Evolutionary conservation across 2,329 filamentous ascomycete species (phyloP), one percentile per base, ranked within the genome.

Genomic region (Parafenestella ontariensis): DNA sequence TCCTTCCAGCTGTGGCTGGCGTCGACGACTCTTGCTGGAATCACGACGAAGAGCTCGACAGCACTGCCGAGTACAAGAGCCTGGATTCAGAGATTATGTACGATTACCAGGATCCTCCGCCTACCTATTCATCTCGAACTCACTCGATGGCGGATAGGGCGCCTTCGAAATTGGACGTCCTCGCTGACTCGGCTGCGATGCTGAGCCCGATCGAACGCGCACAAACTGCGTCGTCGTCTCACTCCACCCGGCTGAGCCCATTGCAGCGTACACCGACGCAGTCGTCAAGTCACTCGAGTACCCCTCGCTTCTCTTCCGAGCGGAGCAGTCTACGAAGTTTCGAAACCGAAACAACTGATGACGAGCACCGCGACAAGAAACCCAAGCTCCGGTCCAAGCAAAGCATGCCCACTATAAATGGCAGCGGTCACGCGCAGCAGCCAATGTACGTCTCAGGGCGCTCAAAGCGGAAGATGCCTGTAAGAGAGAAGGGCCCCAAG

Each of bases 21-120:
- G 55, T 64, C 15, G 71, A 76, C 45, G 73, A 78, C 23, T 65
- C 67, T 8, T 76, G 73, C 56, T 78, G 76, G 76, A 64, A 61
- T 26, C 72, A 74, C 46, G 73, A 77, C 37, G 72, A 73, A 47
- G 74, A 76, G 49, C 69, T 78, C 9, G 75, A 78, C 52, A 74
- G 75, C 40, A 61, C 65, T 20, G 62, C 65, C 58, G 74, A 68
- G 49, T 72, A 67, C 61, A 73, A 72, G 66, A 73, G 68, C 61
- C 55, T 75, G 63, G 71, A 76, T 57, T 70, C 73, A 41, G 74
- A 77, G 60, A 71, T 76, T 54, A 77, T 77, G 73, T 76, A 77
- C 70, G 73, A 76, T 58, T 76, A 75, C 61, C 72, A 74, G 66
- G 71, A 76, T 63, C 73, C 74, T 71, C 75, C 76, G 66, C 75